phyloP scores from a whole-genome alignment of 139 green algal genomes.

The Micractinium conductrix region DNA sequence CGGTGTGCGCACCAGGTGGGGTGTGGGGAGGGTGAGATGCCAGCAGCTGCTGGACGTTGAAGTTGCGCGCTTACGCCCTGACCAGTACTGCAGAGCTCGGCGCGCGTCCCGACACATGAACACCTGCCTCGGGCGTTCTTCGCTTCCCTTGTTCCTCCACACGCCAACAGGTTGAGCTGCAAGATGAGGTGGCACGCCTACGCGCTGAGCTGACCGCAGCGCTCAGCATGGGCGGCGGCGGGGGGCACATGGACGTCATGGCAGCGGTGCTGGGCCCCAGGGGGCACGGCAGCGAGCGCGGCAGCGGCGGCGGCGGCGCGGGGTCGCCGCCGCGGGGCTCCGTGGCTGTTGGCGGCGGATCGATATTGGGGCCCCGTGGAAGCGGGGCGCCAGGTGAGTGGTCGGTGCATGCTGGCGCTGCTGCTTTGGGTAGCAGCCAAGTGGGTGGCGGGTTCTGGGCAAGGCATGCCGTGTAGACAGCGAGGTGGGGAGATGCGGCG shows the following conservation, averaged over 20 bases:
- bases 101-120: neutral
- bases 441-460: no score
- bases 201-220: conserved; percentile 23
- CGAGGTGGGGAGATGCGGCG: no score
- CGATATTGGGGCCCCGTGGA: no score
- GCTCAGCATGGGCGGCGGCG: neutral
- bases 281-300: neutral
- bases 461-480: no score
- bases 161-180: neutral
- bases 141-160: neutral
- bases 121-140: neutral
- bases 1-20: no score
- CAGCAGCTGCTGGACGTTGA: no score
- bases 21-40: no score
- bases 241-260: conserved; percentile 4
- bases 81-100: neutral
- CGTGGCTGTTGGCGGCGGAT: neutral
- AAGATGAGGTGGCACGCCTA: conserved; percentile 24
- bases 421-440: no score
- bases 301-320: neutral
- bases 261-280: conserved; percentile 1
- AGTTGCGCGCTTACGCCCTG: no score
- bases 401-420: no score
- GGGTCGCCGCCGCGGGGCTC: no score
- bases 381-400: no score